A percentile compares a stretch with the other conserved stretches of the same genome.
Evolutionary conservation across 2,329 filamentous ascomycete genomes (phyloP).

Genomic region (Aspergillus tamarii): DNA sequence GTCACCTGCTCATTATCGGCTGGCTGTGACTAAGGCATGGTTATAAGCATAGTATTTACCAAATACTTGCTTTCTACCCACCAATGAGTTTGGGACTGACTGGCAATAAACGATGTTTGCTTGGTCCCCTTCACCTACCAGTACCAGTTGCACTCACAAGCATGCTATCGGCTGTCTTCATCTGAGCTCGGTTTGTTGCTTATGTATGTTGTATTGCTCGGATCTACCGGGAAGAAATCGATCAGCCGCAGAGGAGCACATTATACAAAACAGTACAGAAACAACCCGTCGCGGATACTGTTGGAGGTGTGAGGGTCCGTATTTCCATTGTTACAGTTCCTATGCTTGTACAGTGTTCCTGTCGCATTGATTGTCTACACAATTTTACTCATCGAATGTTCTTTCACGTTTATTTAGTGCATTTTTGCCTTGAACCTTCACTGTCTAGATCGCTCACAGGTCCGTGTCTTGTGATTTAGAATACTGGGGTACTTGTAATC

Average conservation of each 20-base stretch:
- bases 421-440: constrained; percentile 6
- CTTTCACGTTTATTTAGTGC: constrained; percentile 7
- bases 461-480: constrained; percentile 14
- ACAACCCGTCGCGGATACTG: constrained; percentile 14
- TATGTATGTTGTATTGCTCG: constrained; percentile 12
- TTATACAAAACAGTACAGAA: background rate
- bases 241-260: constrained; percentile 2
- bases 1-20: background rate
- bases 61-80: background rate
- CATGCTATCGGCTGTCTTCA: constrained; percentile 23
- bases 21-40: background rate
- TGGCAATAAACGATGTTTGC: constrained; percentile 19
- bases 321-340: constrained; percentile 1
- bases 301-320: constrained; percentile 21
- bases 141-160: constrained; percentile 22
- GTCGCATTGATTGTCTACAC: background rate
- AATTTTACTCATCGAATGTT: constrained; percentile 3
- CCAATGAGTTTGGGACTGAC: background rate
- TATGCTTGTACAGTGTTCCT: background rate
- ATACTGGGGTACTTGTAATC: constrained; percentile 14
- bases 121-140: constrained; percentile 15
- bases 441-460: constrained; percentile 16
- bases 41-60: background rate
- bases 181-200: constrained; percentile 18
- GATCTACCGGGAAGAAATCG: constrained; percentile 5